phyloP scores from a whole-genome alignment of 2,329 filamentous ascomycete species.

The Aschersonia sp. region DNA sequence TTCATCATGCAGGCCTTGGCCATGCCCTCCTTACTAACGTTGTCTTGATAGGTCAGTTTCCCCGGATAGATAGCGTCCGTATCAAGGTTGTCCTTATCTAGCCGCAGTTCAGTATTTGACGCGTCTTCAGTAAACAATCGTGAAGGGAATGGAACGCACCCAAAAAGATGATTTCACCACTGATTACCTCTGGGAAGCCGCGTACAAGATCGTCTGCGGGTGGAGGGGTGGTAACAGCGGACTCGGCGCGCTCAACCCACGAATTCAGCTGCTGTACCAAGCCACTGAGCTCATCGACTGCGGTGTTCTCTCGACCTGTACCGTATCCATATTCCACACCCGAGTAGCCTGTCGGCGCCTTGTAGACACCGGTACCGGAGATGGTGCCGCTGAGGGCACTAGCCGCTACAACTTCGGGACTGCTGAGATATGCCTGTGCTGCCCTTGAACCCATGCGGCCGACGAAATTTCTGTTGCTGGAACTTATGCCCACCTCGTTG shows the following conservation, averaged over 20 bases:
- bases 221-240: neutral
- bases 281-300: neutral
- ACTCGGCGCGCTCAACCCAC: constrained; percentile 7
- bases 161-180: constrained; percentile 74
- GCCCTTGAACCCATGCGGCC: constrained; percentile 56
- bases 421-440: constrained; percentile 71
- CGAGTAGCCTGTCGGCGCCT: constrained; percentile 41
- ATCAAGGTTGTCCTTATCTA: constrained; percentile 65
- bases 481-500: constrained; percentile 70
- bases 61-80: constrained; percentile 89
- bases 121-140: too few relatives aligned
- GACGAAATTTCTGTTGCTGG: constrained; percentile 80
- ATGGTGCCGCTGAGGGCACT: constrained; percentile 61
- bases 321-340: constrained; percentile 6
- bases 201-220: constrained; percentile 45
- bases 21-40: constrained; percentile 65
- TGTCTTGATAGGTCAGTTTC: constrained; percentile 85
- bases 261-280: constrained; percentile 5
- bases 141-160: neutral
- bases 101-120: too few relatives aligned
- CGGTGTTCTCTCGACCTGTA: constrained; percentile 2
- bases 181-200: constrained; percentile 72
- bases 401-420: constrained; percentile 78
- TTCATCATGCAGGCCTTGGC: constrained; percentile 86
- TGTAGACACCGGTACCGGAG: constrained; percentile 60